Evolutionary conservation across 257 asterid genomes (phyloP), one percentile per base, ranked within the genome.

Genomic region (Mitragyna speciosa): DNA sequence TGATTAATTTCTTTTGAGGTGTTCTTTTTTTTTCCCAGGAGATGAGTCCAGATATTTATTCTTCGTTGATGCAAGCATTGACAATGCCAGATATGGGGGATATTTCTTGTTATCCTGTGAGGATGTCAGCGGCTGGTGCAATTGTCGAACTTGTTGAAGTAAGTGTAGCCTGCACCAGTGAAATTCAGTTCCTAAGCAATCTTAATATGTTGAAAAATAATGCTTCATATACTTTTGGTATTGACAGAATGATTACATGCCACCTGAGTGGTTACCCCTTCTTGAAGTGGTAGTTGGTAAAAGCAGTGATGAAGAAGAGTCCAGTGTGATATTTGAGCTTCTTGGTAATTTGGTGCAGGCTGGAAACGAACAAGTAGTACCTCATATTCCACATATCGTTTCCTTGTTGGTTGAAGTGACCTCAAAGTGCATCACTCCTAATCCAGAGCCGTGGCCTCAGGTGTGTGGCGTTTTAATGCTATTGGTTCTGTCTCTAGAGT

Each of bases 81-180:
- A 39, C 77, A 70, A 84, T 70, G 66, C 82, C 80, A 45, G 89
- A 82, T 80, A 79, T 68, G 58, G 76, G 52, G 56, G 79, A 69
- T 33, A 43, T 85, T 84, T 86, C 89, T 31, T 82, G 80, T 70
- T 86, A 84, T 81, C 88, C 89, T 26, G 88, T 84, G 72, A 85
- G 89, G 59, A 78, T 81, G 80, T 84, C 89, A 9, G 86, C 89
- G 28, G 85, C 86, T 79, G 88, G 86, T 75, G 87, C 89, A 52
- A 84, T 86, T 74, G 84, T 83, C 24, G 80, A 82, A 77, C 89
- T 86, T 49, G 85, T 86, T 41, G 88, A 86, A 77, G 89, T 86
- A 84, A 82, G 87, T 82, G 22, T 7, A 20, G 7, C 26, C 11
- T 58, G 70, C 72, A 48, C 12, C 12, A 64, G n/a, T 52, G 31